Conservation (phyloP, 331 rosid genomes). For the Quercus phellos region DNA sequence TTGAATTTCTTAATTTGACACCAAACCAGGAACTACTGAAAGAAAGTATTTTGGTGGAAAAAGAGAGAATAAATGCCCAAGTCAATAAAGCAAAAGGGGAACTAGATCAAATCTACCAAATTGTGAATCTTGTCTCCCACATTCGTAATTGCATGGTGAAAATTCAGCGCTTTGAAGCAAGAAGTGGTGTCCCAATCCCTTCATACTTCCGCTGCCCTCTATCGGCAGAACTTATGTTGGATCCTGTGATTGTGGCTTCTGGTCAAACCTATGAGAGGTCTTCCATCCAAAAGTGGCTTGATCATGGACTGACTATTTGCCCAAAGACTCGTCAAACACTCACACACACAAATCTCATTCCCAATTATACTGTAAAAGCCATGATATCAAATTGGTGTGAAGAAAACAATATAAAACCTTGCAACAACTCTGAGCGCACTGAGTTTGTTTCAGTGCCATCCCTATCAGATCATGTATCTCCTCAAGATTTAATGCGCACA, state of each 20-base stretch:
- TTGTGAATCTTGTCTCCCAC: constrained; percentile 57
- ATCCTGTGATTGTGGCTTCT: constrained; percentile 92
- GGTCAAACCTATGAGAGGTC: constrained; percentile 86
- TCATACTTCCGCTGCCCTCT: constrained; percentile 82
- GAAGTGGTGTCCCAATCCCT: constrained; percentile 57
- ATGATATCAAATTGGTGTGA: constrained; percentile 92
- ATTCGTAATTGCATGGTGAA: constrained; percentile 62
- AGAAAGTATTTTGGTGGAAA: constrained; percentile 78
- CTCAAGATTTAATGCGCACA: constrained; percentile 31
- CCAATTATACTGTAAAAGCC: constrained; percentile 86
- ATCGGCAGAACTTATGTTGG: constrained; percentile 79
- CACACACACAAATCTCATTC: constrained; percentile 63
- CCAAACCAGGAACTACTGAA: constrained; percentile 72
- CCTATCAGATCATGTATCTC: constrained; percentile 29
- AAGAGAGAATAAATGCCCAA: constrained; percentile 61
- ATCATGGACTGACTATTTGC: constrained; percentile 67
- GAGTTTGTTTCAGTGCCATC: constrained; percentile 27
- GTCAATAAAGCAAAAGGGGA: constrained; percentile 44
- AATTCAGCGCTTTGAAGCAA: constrained; percentile 35
- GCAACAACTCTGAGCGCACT: constrained; percentile 20
- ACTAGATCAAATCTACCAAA: constrained; percentile 44
- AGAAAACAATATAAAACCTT: constrained; percentile 57
- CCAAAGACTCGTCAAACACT: constrained; percentile 76
- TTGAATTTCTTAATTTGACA: constrained; percentile 51
- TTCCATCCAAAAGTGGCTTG: constrained; percentile 84